Percentiles rank a stretch among this genome's conserved stretches.
Conservation (phyloP, 2,329 filamentous ascomycete species). For the Colletotrichum tropicicola region DNA sequence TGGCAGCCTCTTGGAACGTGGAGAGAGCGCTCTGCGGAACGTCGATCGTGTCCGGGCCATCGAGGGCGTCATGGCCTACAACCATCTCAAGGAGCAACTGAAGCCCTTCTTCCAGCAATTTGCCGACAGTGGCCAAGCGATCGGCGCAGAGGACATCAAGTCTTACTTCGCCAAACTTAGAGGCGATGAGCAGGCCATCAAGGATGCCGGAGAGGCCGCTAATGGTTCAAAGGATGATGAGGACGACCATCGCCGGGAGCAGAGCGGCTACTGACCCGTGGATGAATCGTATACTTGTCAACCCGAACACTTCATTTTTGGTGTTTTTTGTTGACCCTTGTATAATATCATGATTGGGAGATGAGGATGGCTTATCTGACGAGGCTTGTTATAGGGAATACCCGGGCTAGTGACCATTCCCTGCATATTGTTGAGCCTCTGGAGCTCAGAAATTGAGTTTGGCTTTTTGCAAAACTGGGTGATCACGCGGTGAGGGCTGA, state of each 20-base stretch:
- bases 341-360: too few relatives aligned
- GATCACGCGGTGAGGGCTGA: too few relatives aligned
- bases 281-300: background rate
- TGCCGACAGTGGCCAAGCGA: conserved; percentile 86
- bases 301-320: background rate
- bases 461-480: too few relatives aligned
- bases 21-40: conserved; percentile 90
- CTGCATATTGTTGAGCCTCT: too few relatives aligned
- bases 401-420: too few relatives aligned
- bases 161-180: conserved; percentile 93
- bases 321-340: too few relatives aligned
- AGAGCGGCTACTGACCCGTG: conserved; percentile 59
- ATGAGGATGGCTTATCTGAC: too few relatives aligned
- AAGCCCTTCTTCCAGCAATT: conserved; percentile 94
- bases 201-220: conserved; percentile 66
- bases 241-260: conserved; percentile 55
- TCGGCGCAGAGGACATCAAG: conserved; percentile 96
- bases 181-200: conserved; percentile 82
- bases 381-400: too few relatives aligned
- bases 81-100: conserved; percentile 94
- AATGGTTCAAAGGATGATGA: conserved; percentile 44
- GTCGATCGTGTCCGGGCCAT: conserved; percentile 94
- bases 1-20: conserved; percentile 86
- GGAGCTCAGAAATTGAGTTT: too few relatives aligned
- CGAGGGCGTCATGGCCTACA: conserved; percentile 98